Base-by-base conservation (phyloP, 163 green algal species). In the Smithsoniella earleae region DNA sequence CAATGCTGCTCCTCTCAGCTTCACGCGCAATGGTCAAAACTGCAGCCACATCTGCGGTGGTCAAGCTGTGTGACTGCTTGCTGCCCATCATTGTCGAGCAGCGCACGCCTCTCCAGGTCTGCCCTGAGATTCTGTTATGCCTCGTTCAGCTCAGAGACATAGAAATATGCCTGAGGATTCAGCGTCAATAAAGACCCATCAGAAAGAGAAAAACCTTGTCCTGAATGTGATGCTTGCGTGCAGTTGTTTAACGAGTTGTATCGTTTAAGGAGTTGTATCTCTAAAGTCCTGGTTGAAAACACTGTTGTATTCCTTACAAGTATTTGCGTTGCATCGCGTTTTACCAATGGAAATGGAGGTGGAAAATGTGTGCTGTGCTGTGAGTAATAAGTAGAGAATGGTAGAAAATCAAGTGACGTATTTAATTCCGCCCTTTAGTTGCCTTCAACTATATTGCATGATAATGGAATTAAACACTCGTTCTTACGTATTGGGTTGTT, bases 1-100 rank as follows among this genome's bases (percentile, higher is more conserved):
- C n/a, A 5, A 16, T 36, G 58, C 58, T 69, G 58, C 58, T 69
- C 5, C 58, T 69, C 58, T 45, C 22, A n/a, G 58, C 1, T 6
- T 25, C 58, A 5, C 58, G 58, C 58, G 58, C 58, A 18, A 69
- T 33, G 5, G 20, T 69, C 25, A 30, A 34, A 18, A 31, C 58
- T 6, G 25, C 34, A 34, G 27, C 25, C 30, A 34, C 58, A 5
- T 16, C 6, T 30, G 38, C 58, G 30, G 5, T 34, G 58, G 1
- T 69, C n/a, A 69, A 30, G 6, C 28, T 69, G 58, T 40, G 58
- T 33, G 58, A 69, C n/a, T 25, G 25, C 58, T 0, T 38, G 1
- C 58, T 69, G 58, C 58, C n/a, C 0, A 18, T 69, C 58, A 34
- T 69, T 33, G 16, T 13, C 25, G 58, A 69, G 30, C 6, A 30